Evolutionary conservation across 345 rosid species (phyloP).

Genomic region (Moricandia moricandioides): DNA sequence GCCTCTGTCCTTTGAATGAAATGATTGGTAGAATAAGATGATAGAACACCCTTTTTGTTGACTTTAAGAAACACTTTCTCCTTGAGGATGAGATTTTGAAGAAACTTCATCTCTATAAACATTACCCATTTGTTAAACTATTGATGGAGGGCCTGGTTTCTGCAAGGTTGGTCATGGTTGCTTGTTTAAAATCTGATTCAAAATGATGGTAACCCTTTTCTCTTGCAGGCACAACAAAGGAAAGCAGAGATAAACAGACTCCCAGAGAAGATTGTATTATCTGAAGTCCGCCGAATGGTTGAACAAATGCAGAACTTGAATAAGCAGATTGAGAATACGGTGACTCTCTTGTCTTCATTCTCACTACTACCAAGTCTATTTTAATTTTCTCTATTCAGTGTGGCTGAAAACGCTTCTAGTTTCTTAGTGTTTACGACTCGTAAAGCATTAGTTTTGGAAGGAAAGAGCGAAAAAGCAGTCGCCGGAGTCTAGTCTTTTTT

Average conservation of each 20-base stretch:
- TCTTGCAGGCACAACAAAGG: slow-evolving; percentile 63
- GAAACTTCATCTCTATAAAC: background rate
- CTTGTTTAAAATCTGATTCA: background rate
- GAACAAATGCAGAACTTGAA: slow-evolving; percentile 84
- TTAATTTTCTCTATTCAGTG: no score
- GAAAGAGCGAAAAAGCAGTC: background rate
- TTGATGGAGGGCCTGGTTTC: background rate
- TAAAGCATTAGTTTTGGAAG: background rate
- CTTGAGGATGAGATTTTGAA: background rate
- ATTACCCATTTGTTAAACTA: background rate
- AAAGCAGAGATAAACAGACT: slow-evolving; percentile 64
- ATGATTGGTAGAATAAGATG: background rate
- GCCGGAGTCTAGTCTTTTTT: background rate
- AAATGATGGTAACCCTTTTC: slow-evolving; percentile 10
- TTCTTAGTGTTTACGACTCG: background rate
- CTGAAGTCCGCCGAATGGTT: slow-evolving; percentile 88
- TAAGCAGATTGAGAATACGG: slow-evolving; percentile 81
- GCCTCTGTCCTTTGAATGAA: background rate
- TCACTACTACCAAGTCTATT: no score
- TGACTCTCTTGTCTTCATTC: slow-evolving; percentile 36
- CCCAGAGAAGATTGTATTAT: slow-evolving; percentile 73
- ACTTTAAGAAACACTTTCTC: background rate
- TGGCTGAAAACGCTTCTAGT: background rate
- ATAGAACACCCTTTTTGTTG: background rate
- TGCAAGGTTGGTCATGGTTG: background rate